phyloP scores from a whole-genome alignment of 225 moss, liverwort and hornwort species.

The Neckera pumila region DNA sequence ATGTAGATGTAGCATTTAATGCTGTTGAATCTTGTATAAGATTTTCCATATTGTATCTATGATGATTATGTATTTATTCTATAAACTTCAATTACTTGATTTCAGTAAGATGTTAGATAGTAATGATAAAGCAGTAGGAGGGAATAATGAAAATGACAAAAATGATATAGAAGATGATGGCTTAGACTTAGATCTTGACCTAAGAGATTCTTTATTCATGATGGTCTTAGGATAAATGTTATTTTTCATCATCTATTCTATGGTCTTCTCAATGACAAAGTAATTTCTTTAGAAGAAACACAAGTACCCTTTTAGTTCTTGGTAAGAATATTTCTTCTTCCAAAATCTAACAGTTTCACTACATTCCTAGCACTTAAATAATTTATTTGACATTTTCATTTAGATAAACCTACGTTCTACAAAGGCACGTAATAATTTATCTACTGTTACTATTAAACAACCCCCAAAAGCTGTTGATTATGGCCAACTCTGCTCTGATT shows the following conservation, averaged over 20 bases:
- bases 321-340: background rate
- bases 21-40: background rate
- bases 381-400: background rate
- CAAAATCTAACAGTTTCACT: background rate
- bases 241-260: background rate
- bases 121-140: background rate
- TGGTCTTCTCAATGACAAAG: background rate
- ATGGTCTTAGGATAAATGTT: background rate
- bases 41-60: background rate
- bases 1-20: background rate
- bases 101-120: background rate
- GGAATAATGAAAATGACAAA: background rate
- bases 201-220: background rate
- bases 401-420: background rate
- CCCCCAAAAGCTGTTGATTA: background rate
- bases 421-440: background rate
- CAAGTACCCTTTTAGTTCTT: background rate
- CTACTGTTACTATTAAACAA: fast-evolving
- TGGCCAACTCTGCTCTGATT: background rate
- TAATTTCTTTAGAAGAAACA: background rate
- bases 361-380: fast-evolving
- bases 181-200: background rate
- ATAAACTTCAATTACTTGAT: background rate
- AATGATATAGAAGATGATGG: background rate
- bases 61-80: background rate